A percentile compares a stretch with the other conserved stretches of the same genome.
Evolutionary conservation across 2,329 filamentous ascomycete genomes (phyloP).

Genomic region (Aspergillus jensenii): DNA sequence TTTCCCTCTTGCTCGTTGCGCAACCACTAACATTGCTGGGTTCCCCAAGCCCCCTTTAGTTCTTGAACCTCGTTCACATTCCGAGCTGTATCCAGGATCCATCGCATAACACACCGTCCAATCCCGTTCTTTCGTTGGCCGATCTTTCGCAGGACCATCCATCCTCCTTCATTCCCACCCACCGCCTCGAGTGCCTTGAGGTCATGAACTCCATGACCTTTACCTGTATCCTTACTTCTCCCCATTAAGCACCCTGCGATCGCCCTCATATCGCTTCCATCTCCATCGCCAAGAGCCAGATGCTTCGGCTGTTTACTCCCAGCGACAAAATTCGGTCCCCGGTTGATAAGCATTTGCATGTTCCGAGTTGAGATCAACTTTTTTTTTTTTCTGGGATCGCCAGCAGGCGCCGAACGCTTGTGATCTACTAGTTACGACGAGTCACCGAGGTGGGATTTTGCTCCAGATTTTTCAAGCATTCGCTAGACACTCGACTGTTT

Average conservation of each 20-base stretch:
- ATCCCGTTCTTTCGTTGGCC: conserved; percentile 10
- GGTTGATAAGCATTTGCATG: conserved; percentile 1
- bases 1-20: conserved; percentile 3
- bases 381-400: not conserved
- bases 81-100: conserved; percentile 15
- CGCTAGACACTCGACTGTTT: not conserved
- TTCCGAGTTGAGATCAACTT: not conserved
- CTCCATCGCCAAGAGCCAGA: conserved; percentile 1
- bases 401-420: conserved; percentile 1
- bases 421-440: not conserved
- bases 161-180: conserved; percentile 17
- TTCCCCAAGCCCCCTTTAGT: conserved; percentile 12
- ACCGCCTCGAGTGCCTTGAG: conserved; percentile 12
- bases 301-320: conserved; percentile 1
- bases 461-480: not conserved
- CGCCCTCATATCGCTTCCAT: not conserved
- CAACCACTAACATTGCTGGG: conserved; percentile 10
- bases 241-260: conserved; percentile 10
- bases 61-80: conserved; percentile 19
- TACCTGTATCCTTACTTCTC: conserved; percentile 16
- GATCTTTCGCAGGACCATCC: conserved; percentile 18
- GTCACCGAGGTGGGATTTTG: not conserved
- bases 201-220: conserved; percentile 18
- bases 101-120: conserved; percentile 20
- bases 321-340: conserved; percentile 8